Conservation (phyloP, 2,329 filamentous ascomycete genomes). For the Penicillium sp. region DNA sequence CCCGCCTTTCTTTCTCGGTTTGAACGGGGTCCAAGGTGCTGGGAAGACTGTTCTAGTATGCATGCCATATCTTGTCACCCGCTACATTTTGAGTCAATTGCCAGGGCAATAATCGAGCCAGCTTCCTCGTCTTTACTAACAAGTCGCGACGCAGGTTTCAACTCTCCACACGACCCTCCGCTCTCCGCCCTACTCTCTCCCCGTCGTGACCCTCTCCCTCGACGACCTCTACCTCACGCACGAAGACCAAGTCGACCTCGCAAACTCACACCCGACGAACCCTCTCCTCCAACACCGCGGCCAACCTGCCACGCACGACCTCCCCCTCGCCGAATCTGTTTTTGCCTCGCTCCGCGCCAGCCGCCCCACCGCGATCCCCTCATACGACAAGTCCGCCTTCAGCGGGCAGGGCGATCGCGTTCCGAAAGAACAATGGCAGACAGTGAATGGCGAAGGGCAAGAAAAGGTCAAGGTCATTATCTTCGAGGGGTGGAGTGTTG, state of each 20-base stretch:
- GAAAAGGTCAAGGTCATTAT: conserved; percentile 66
- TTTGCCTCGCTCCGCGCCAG: conserved; percentile 63
- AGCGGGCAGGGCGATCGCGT: conserved; percentile 76
- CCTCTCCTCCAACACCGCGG: conserved; percentile 79
- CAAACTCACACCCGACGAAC: conserved; percentile 70
- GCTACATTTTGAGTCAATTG: neutral
- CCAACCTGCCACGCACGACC: conserved; percentile 83
- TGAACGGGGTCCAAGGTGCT: conserved; percentile 90
- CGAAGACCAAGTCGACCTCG: conserved; percentile 68
- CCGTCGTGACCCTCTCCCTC: conserved; percentile 76
- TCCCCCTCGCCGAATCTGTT: conserved; percentile 65
- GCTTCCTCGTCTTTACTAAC: too few species aligned
- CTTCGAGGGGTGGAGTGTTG: conserved; percentile 90
- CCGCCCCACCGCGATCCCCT: conserved; percentile 66
- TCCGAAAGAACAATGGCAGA: conserved; percentile 65
- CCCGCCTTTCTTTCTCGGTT: conserved; percentile 79
- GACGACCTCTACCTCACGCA: conserved; percentile 89
- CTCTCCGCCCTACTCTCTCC: conserved; percentile 60
- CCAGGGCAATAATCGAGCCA: neutral
- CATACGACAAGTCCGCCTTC: conserved; percentile 83
- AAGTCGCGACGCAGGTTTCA: conserved; percentile 53
- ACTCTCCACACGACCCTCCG: conserved; percentile 67
- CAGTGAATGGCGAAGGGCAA: conserved; percentile 47
- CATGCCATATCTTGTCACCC: neutral
- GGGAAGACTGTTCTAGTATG: conserved; percentile 87